These are phyloP conservation scores for Orychophragmus violaceus DNA, from an alignment of 345 rosid species.

Conservation along the genomic window DNA sequence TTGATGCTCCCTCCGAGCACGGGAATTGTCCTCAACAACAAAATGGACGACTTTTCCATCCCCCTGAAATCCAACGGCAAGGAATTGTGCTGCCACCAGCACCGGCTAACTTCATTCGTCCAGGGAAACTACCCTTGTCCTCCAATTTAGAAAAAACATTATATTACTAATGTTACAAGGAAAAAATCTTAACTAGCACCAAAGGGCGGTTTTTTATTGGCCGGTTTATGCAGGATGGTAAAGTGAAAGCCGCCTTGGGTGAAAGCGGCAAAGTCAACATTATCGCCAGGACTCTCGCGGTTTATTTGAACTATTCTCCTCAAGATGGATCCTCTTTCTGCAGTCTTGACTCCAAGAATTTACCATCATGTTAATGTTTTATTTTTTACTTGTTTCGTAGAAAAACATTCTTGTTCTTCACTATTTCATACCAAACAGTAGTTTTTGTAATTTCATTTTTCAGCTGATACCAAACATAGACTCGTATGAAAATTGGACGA, in stretches of 20 bases:
- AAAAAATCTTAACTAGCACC: no score
- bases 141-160: conserved; percentile 31
- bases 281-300: conserved; percentile 41
- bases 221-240: conserved; percentile 26
- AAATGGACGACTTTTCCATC: conserved; percentile 57
- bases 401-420: background rate
- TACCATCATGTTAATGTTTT: conserved; percentile 46
- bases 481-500: conserved; percentile 55
- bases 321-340: conserved; percentile 45
- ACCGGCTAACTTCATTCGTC: conserved; percentile 35
- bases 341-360: conserved; percentile 45
- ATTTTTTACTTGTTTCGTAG: background rate
- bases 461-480: conserved; percentile 47
- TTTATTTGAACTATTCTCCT: conserved; percentile 39
- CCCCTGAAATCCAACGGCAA: conserved; percentile 24
- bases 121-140: conserved; percentile 46
- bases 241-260: conserved; percentile 43
- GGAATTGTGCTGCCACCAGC: conserved; percentile 30
- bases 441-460: background rate
- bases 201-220: background rate
- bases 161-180: background rate
- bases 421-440: background rate
- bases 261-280: conserved; percentile 51
- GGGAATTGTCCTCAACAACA: conserved; percentile 47
- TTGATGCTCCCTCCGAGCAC: conserved; percentile 39